These are phyloP conservation scores for Diutina ranongensis DNA, from an alignment of 1,139 yeast genomes.

Conservation along the genomic window DNA sequence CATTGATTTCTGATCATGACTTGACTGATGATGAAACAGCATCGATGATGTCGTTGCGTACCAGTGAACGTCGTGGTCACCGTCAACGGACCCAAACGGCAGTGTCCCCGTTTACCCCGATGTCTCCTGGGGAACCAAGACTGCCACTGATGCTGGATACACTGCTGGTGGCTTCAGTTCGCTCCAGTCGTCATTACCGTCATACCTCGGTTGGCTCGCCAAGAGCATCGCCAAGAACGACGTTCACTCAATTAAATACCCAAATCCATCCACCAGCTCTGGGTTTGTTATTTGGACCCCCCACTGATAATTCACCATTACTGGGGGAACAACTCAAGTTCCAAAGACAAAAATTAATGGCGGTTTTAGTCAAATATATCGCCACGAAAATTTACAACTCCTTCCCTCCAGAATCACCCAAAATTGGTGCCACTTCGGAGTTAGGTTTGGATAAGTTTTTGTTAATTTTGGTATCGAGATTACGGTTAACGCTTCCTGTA, in stretches of 20 bases:
- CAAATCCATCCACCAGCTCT: conserved; percentile 1
- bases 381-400: conserved; percentile 35
- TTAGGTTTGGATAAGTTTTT: conserved; percentile 33
- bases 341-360: conserved; percentile 28
- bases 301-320: neutral
- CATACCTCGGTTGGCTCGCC: neutral
- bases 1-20: conserved; percentile 2
- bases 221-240: neutral
- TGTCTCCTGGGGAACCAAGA: conserved; percentile 1
- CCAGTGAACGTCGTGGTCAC: neutral
- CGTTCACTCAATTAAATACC: neutral
- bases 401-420: conserved; percentile 28
- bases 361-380: conserved; percentile 31
- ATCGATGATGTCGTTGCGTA: conserved; percentile 5
- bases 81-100: neutral
- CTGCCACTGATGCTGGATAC: neutral
- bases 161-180: neutral
- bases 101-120: neutral
- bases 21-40: conserved; percentile 3
- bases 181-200: neutral
- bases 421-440: conserved; percentile 17
- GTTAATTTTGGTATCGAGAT: conserved; percentile 27
- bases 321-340: conserved; percentile 8
- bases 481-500: conserved; percentile 23
- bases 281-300: conserved; percentile 1